A percentile compares a stretch with the other conserved stretches of the same genome.
Evolutionary conservation across 2,329 filamentous ascomycete genomes (phyloP).

Genomic region (Eutypa lata): DNA sequence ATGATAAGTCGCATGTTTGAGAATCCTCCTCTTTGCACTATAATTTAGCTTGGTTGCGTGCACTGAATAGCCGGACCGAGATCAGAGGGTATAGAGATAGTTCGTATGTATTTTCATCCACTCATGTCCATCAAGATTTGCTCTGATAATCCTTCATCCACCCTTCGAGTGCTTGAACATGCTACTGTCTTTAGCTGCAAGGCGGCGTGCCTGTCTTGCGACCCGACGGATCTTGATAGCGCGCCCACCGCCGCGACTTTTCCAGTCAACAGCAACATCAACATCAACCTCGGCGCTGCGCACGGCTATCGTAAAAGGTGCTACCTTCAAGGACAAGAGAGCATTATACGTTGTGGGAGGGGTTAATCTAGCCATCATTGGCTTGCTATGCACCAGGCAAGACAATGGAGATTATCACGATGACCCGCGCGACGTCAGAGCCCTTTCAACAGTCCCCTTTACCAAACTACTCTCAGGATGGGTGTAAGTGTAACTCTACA

Average conservation of each 20-base stretch:
- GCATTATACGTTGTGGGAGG: not conserved
- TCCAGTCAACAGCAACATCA: not conserved
- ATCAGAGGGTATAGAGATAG: not conserved
- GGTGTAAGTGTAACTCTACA: not conserved
- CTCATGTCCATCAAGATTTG: too few species aligned
- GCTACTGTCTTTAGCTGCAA: not conserved
- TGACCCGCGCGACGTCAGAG: not conserved
- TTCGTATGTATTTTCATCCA: not conserved
- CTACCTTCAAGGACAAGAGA: not conserved
- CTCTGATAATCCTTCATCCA: not conserved
- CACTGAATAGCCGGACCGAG: not conserved
- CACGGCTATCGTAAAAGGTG: not conserved
- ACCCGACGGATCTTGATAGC: not conserved
- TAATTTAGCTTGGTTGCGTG: not conserved
- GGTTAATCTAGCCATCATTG: not conserved
- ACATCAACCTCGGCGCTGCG: too few species aligned
- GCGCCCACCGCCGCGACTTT: not conserved
- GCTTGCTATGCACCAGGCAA: not conserved
- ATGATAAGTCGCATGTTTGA: too few species aligned
- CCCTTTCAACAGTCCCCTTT: not conserved
- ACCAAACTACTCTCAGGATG: not conserved
- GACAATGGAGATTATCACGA: not conserved
- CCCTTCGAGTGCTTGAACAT: not conserved
- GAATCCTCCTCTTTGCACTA: too few species aligned
- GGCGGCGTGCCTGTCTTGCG: not conserved